These are phyloP conservation scores for Lactarius sanguifluus DNA, from an alignment of 768 basidiomycete genomes.

Conservation along the genomic window DNA sequence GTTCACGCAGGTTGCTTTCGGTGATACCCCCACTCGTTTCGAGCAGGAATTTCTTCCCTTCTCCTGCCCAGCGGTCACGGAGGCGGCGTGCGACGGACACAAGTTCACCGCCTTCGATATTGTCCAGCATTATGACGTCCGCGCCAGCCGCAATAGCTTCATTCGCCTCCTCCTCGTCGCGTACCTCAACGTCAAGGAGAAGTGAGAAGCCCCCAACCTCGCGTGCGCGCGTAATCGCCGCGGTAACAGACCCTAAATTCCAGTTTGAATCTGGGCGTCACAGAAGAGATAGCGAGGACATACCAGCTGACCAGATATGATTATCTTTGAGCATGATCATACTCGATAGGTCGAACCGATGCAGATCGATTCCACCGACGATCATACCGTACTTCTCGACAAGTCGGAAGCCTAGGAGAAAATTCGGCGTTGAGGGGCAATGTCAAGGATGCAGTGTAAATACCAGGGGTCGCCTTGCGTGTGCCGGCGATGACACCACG, in stretches of 20 bases:
- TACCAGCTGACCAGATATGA: slow-evolving; percentile 96
- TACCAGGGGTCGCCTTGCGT: slow-evolving; percentile 93
- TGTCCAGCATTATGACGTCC: slow-evolving; percentile 94
- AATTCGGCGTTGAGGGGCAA: neutral
- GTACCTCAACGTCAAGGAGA: slow-evolving; percentile 91
- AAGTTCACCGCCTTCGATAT: slow-evolving; percentile 79
- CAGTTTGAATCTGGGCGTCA: neutral
- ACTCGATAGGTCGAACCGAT: slow-evolving; percentile 91
- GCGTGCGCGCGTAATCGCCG: slow-evolving; percentile 83
- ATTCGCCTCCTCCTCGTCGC: slow-evolving; percentile 84
- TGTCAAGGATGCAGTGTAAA: neutral
- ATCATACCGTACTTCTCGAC: slow-evolving; percentile 99
- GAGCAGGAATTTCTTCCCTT: slow-evolving; percentile 74
- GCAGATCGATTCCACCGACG: slow-evolving; percentile 93
- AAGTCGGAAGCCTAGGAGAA: slow-evolving; percentile 72
- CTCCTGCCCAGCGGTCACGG: slow-evolving; percentile 76
- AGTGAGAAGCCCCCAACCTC: slow-evolving; percentile 89
- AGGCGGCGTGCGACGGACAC: slow-evolving; percentile 64
- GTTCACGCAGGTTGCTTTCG: slow-evolving; percentile 75
- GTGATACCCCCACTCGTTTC: slow-evolving; percentile 97
- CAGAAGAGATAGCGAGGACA: slow-evolving; percentile 25
- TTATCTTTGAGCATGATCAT: slow-evolving; percentile 99
- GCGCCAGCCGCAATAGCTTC: slow-evolving; percentile 98
- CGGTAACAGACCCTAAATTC: slow-evolving; percentile 77
- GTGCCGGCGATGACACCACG: slow-evolving; percentile 91